Evolutionary conservation across 306 rosid genomes (phyloP), one percentile per base, ranked within the genome.

Genomic region (Trichosanthes truncata): DNA sequence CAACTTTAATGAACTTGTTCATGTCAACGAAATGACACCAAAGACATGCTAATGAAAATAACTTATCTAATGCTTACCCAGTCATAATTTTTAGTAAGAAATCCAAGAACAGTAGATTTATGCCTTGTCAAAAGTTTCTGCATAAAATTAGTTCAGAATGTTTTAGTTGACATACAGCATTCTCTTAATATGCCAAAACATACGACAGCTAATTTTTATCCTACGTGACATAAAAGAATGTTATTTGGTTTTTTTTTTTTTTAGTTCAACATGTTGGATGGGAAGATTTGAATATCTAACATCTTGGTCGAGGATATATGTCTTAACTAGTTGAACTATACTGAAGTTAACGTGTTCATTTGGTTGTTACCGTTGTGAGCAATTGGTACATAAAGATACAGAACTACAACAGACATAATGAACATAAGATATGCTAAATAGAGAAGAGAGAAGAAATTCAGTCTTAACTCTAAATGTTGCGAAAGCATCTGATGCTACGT

Each of bases 61-160:
- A 67, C 23, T 46, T 15, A 26, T 46, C 56, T 45, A 61, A 29
- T 55, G 25, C 85, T 49, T 72, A 87, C 89, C 87, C 87, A 87
- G 3, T 84, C 84, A 59, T 80, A 87, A 52, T 82, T 84, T 35
- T 57, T 26, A 6, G 86, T 78, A 76, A 87, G 86, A 78, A 84
- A 87, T 33, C 77, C 81, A 29, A 83, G 86, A 5, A 81, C 87
- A 29, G 87, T 87, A 20, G 89, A 84, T 52, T 84, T 87, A 82
- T 87, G 89, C 81, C 89, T 84, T 9, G 86, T 87, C 86, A 87
- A 65, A 38, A 87, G 87, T 77, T 84, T 87, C 89, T 87, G 81
- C 52, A 38, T 26, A 8, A 31, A 61, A 48, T 23, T 15, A 23
- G 69, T 57, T 25, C 11, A 52, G 48, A 40, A 20, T 53, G 65